Percentiles rank a stretch among this genome's conserved stretches.
phyloP scores from a whole-genome alignment of 1,139 yeast genomes.

The Blastobotrys serpentis region DNA sequence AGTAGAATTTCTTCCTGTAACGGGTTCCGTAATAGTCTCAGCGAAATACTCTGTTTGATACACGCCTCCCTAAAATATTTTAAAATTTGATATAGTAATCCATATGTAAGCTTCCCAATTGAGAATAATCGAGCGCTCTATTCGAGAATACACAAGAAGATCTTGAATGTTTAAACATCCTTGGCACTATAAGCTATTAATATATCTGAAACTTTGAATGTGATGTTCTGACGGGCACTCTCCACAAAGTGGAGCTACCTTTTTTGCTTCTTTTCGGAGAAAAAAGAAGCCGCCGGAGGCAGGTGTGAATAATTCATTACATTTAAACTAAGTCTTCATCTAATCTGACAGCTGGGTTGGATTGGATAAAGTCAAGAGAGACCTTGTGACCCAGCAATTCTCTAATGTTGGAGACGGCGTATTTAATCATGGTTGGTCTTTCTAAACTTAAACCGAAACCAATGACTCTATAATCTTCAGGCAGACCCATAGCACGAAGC shows the following conservation, averaged over 20 bases:
- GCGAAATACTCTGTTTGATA: too few relatives aligned
- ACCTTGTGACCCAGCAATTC: constrained; percentile 95
- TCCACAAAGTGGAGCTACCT: not conserved
- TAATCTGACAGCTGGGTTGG: constrained; percentile 95
- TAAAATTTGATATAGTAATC: too few relatives aligned
- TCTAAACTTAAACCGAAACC: constrained; percentile 98
- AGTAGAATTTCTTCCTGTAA: too few relatives aligned
- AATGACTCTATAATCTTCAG: constrained; percentile 86
- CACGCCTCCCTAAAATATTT: too few relatives aligned
- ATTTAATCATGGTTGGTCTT: constrained; percentile 99
- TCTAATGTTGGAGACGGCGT: constrained; percentile 92
- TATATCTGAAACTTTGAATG: too few relatives aligned
- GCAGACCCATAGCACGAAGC: constrained; percentile 98
- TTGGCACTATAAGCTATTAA: too few relatives aligned
- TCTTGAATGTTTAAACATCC: too few relatives aligned
- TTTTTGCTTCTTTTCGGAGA: not conserved
- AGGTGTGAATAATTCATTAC: not conserved
- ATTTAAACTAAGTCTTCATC: constrained; percentile 49
- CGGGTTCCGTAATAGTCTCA: too few relatives aligned
- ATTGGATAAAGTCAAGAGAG: constrained; percentile 87
- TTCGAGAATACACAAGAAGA: too few relatives aligned
- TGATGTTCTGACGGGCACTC: not conserved
- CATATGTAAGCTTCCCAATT: too few relatives aligned
- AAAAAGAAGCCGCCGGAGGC: too few relatives aligned
- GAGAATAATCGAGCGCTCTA: too few relatives aligned